Evolutionary conservation across 768 basidiomycete species (phyloP).

Genomic region (Amanita pseudoporphyria): DNA sequence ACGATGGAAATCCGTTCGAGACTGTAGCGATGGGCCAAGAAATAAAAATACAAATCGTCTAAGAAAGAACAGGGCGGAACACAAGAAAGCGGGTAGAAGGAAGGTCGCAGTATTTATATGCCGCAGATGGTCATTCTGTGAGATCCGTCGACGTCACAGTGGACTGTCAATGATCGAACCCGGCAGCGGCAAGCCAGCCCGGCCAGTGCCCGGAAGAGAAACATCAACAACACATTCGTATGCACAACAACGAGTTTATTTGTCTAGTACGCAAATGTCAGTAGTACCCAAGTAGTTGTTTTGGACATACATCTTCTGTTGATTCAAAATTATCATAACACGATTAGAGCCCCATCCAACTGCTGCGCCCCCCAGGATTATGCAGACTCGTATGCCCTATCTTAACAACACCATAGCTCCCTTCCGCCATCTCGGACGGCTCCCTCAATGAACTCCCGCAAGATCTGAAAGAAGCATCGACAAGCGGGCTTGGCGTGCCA

Average conservation of each 20-base stretch:
- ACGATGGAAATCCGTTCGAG: neutral
- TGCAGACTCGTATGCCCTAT: slow-evolving; percentile 93
- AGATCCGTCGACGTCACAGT: slow-evolving; percentile 6
- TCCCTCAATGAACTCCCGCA: slow-evolving; percentile 8
- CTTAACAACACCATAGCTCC: slow-evolving; percentile 52
- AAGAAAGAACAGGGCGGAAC: neutral
- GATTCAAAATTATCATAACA: neutral
- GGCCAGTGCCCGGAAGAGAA: neutral
- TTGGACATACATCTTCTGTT: slow-evolving; percentile 1
- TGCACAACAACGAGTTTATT: too few species aligned
- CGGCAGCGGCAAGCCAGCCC: neutral
- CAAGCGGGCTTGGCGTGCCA: slow-evolving; percentile 52
- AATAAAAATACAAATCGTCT: slow-evolving; percentile 4
- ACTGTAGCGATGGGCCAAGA: slow-evolving; percentile 8
- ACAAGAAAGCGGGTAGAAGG: neutral
- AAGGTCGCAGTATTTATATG: neutral
- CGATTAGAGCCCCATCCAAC: slow-evolving; percentile 76
- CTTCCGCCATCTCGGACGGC: slow-evolving; percentile 4
- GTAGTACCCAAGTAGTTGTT: neutral
- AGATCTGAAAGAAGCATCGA: slow-evolving; percentile 43
- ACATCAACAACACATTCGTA: neutral
- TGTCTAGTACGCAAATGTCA: neutral
- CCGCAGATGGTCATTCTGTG: neutral
- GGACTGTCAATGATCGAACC: slow-evolving; percentile 1
- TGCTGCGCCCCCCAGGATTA: slow-evolving; percentile 83